These are phyloP conservation scores for Neofusicoccum umdonicola DNA, from an alignment of 2,329 filamentous ascomycete genomes.

Conservation along the genomic window DNA sequence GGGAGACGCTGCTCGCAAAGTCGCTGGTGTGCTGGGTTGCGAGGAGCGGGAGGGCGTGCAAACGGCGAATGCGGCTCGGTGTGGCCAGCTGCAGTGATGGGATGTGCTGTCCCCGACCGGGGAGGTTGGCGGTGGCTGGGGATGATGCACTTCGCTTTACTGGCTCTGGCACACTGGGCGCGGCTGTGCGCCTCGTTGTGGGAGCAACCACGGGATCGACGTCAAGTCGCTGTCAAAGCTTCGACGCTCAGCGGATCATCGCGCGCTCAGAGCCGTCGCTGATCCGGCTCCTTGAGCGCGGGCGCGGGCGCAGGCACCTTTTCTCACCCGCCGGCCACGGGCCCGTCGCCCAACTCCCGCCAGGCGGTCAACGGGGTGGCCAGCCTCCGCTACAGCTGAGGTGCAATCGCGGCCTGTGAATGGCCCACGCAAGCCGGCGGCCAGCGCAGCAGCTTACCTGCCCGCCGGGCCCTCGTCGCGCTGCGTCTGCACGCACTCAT, in stretches of 20 bases:
- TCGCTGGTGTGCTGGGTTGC: background rate
- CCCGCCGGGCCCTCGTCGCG: background rate
- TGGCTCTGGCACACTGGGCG: background rate
- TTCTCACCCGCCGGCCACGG: background rate
- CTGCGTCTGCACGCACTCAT: background rate
- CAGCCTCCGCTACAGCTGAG: background rate
- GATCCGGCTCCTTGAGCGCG: background rate
- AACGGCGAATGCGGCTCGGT: conserved; percentile 11
- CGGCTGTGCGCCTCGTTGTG: background rate
- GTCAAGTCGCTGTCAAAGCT: conserved; percentile 3
- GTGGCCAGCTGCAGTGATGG: conserved; percentile 5
- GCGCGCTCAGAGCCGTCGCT: conserved; percentile 2
- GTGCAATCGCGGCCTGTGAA: background rate
- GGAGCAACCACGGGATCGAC: background rate
- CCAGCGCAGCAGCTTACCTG: conserved; percentile 1
- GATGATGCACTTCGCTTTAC: no score
- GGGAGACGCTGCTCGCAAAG: background rate
- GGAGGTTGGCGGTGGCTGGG: background rate
- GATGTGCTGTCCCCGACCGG: conserved; percentile 9
- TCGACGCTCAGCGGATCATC: background rate
- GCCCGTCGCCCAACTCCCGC: conserved; percentile 1
- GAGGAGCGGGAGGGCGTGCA: conserved; percentile 4
- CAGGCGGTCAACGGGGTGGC: conserved; percentile 1
- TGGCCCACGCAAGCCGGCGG: background rate
- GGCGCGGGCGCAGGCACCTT: background rate